Evolutionary conservation across 2,329 filamentous ascomycete genomes (phyloP).

Genomic region (Paraconiothyrium sp.): DNA sequence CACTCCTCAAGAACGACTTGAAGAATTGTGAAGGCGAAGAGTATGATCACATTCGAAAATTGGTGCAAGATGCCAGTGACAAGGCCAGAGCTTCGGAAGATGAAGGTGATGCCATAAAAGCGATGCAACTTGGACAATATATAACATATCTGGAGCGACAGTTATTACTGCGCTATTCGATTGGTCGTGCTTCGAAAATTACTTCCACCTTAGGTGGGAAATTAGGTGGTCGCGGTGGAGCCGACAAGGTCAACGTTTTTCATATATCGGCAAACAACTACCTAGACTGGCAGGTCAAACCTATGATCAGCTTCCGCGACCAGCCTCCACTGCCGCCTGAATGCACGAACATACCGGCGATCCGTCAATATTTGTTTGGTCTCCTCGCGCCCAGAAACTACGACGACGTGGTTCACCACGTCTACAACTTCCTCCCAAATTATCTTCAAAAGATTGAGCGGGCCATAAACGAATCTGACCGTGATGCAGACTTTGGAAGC

Average conservation of each 20-base stretch:
- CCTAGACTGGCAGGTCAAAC: neutral
- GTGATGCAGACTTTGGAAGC: slow-evolving; percentile 11
- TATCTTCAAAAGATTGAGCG: slow-evolving; percentile 15
- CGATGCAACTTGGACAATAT: neutral
- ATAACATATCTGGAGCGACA: neutral
- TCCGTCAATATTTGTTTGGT: slow-evolving; percentile 14
- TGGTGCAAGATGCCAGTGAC: slow-evolving; percentile 7
- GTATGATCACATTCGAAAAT: slow-evolving; percentile 20
- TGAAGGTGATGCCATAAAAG: slow-evolving; percentile 10
- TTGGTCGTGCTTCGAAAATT: neutral
- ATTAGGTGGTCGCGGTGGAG: neutral
- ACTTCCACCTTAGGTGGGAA: neutral
- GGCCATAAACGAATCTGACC: slow-evolving; percentile 9
- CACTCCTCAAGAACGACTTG: slow-evolving; percentile 20
- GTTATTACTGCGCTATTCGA: neutral
- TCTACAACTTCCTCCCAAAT: neutral
- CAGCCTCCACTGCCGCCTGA: neutral
- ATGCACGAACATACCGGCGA: slow-evolving; percentile 11
- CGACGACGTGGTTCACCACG: neutral
- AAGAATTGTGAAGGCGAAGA: slow-evolving; percentile 17
- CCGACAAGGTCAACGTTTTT: neutral
- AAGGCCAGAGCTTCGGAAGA: slow-evolving; percentile 12
- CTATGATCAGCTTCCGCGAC: neutral
- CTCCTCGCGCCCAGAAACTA: slow-evolving; percentile 14
- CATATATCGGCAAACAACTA: neutral